Evolutionary conservation across 1,284 basidiomycete genomes (phyloP).

Genomic region (Limonomyces culmigenus): DNA sequence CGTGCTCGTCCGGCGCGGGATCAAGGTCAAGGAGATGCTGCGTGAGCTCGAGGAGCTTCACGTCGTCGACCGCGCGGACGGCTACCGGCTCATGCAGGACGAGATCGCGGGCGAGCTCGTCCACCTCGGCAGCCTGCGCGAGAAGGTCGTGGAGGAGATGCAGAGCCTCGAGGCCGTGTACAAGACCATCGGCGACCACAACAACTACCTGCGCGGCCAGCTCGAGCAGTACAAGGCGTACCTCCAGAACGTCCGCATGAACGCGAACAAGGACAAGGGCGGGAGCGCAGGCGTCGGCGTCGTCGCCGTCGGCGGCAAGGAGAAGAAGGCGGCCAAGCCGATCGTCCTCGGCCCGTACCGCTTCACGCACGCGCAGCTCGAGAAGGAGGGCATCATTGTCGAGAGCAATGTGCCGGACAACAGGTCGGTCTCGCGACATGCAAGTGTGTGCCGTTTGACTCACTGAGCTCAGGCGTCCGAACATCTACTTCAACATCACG

Average conservation of each 20-base stretch:
- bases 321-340: conserved; percentile 82
- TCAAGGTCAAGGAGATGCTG: conserved; percentile 99
- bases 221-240: conserved; percentile 99
- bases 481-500: conserved; percentile 97
- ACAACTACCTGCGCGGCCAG: conserved; percentile 91
- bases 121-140: conserved; percentile 89
- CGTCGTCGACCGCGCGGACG: conserved; percentile 70
- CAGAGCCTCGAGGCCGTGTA: conserved; percentile 89
- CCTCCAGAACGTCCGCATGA: conserved; percentile 90
- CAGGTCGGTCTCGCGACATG: conserved; percentile 35
- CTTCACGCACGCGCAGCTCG: conserved; percentile 94
- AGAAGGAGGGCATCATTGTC: conserved; percentile 99
- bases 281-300: conserved; percentile 82
- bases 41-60: conserved; percentile 87
- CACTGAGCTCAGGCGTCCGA: conserved; percentile 52
- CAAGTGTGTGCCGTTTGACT: conserved; percentile 1
- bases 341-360: conserved; percentile 87
- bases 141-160: conserved; percentile 90
- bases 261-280: conserved; percentile 74
- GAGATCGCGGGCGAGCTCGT: conserved; percentile 91
- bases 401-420: conserved; percentile 98
- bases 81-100: conserved; percentile 90
- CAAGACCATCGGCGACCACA: conserved; percentile 98
- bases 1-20: conserved; percentile 85
- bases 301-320: conserved; percentile 90